Base-by-base conservation (phyloP, 371 early-diverging fungal genomes). In the Apophysomyces elegans region DNA sequence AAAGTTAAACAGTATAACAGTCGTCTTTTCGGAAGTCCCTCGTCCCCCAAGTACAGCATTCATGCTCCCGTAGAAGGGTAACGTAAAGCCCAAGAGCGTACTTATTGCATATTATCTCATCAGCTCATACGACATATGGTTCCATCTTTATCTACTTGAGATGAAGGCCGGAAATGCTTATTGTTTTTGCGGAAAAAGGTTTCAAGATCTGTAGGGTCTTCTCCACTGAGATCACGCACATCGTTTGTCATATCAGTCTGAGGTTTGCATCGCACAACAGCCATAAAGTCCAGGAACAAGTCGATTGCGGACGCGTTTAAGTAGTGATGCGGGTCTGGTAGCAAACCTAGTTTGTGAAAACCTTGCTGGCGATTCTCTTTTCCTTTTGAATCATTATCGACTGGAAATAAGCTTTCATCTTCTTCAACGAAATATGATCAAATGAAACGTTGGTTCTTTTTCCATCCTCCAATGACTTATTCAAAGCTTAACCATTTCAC, bases 141-240 rank as follows among this genome's bases (percentile, higher is more conserved):
- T 5, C 1, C 7, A 47, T 1, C 5, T 43, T 14, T 7, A 7
- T 47, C n/a, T 11, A 7, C 18, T 47, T 47, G 7, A 7, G 6
- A 47, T 47, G 13, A 3, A 18, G 47, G n/a, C n/a, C 7, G 11
- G 62, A 65, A 69, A 12, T 69, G 16, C 11, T 61, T 21, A 6
- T 47, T 63, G 32, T 69, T 59, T 16, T 64, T 65, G 37, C 36
- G 26, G 61, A 64, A 69, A 61, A 69, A 69, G 1, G 59, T 41
- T 2, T 11, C 32, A 11, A 69, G 62, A 50, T 69, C 65, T 18
- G 38, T 18, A 11, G 70, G 70, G 18, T 64, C 64, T n/a, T 46
- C 12, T 12, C 70, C 70, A 14, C 46, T 61, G 38, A 65, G 37
- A 14, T 69, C 62, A 13, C 65, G 62, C 14, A 60, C 37, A 41